Evolutionary conservation across 495 filamentous ascomycete genomes (phyloP).

Genomic region (Neurospora sp.): DNA sequence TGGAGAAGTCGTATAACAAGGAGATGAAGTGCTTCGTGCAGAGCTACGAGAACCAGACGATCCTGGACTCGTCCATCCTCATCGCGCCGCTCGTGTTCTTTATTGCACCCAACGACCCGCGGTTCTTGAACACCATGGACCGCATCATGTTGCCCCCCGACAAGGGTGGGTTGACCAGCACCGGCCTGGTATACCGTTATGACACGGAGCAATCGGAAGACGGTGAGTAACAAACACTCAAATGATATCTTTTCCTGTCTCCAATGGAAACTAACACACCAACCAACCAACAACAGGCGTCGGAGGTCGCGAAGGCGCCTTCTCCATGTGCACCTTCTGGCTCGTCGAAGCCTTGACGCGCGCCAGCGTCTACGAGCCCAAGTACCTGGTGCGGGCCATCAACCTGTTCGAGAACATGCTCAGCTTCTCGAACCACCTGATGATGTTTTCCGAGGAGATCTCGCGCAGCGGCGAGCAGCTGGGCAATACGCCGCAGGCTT

Average conservation of each 20-base stretch:
- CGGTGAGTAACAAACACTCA: constrained; percentile 26
- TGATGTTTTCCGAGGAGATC: constrained; percentile 71
- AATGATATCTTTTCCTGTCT: not conserved
- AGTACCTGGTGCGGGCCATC: constrained; percentile 51
- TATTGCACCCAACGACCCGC: constrained; percentile 60
- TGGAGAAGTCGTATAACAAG: constrained; percentile 56
- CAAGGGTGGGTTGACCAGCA: constrained; percentile 61
- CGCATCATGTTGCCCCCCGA: constrained; percentile 54
- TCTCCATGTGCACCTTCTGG: constrained; percentile 73
- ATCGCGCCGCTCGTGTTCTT: constrained; percentile 70
- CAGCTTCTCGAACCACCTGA: constrained; percentile 59
- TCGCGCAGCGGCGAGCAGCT: constrained; percentile 57
- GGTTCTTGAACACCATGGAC: constrained; percentile 60
- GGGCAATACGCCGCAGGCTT: constrained; percentile 66
- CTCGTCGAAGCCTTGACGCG: constrained; percentile 65
- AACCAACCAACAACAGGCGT: constrained; percentile 39
- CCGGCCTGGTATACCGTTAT: constrained; percentile 63
- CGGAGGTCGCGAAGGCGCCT: constrained; percentile 62
- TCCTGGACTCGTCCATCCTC: constrained; percentile 59
- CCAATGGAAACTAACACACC: not conserved
- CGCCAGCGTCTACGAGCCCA: constrained; percentile 52
- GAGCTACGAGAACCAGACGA: constrained; percentile 57
- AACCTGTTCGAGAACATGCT: constrained; percentile 67
- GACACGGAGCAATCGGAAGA: constrained; percentile 55
- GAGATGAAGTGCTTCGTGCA: constrained; percentile 57